Evolutionary conservation across 1,139 yeast species (phyloP), one percentile per base, ranked within the genome.

Genomic region (Kluyveromyces marxianus): DNA sequence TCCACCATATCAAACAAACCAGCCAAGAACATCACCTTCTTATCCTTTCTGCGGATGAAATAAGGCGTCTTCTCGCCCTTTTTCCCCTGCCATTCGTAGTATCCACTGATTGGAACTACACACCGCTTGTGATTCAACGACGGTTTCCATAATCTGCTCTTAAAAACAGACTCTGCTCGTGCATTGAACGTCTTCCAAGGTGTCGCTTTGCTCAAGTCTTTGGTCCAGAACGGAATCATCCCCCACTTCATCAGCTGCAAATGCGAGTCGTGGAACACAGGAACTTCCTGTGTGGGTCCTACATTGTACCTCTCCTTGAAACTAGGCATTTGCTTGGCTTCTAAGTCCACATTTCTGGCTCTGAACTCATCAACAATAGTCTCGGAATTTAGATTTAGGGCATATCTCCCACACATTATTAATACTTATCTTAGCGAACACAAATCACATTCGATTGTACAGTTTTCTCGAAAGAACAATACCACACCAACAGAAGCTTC

Each of bases 91-190:
- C 97, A 89, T 63, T 89, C 97, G 59, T 77, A 89, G 62, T 89
- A 90, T 0, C 97, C 97, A 56, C 77, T 77, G 37, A 85, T 75
- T 0, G 95, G 90, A 0, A 88, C 77, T 1, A 82, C 81, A 59
- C 96, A 89, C 8, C 74, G 55, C 39, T 54, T 53, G 27, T 66
- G 69, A 25, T 51, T 46, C 39, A 55, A 47, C 33, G 57, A 51
- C 7, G 50, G 50, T 3, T 48, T 49, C 89, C 90, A 83, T 30
- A 79, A 63, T 31, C 69, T 65, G 35, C 70, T 66, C 30, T 68
- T 67, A 0, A 65, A 64, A 7, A 84, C 55, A 1, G 79, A 71
- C 52, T 84, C 94, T 42, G 66, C 65, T 37, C 88, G 66, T 26
- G 92, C 86, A 63, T 84, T 84, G 66, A 84, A 82, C 3, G 77